Conservation (phyloP, 768 basidiomycete species). For the Lactarius psammicola region DNA sequence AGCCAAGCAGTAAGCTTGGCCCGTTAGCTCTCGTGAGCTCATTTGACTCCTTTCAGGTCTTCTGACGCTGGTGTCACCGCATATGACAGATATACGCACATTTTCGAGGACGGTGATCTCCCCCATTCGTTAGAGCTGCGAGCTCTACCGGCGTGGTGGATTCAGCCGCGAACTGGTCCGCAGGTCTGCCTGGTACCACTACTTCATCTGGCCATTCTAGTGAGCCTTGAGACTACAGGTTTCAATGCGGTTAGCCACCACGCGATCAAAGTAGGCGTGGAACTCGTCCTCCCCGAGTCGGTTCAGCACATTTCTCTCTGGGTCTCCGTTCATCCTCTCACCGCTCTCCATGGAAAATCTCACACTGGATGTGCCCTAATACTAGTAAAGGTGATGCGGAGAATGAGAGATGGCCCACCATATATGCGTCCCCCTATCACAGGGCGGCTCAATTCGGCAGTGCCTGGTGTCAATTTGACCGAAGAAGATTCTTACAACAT, state of each 20-base stretch:
- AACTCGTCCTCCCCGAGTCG: slow-evolving; percentile 56
- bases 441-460: slow-evolving; percentile 54
- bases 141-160: slow-evolving; percentile 57
- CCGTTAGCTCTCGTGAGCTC: background rate
- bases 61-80: slow-evolving; percentile 51
- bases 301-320: slow-evolving; percentile 38
- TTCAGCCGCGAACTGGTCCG: slow-evolving; percentile 68
- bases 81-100: slow-evolving; percentile 52
- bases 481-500: slow-evolving; percentile 55
- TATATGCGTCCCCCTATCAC: slow-evolving; percentile 57
- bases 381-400: slow-evolving; percentile 46
- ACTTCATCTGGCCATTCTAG: background rate
- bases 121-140: slow-evolving; percentile 56
- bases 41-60: slow-evolving; percentile 37
- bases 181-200: slow-evolving; percentile 41
- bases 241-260: slow-evolving; percentile 54
- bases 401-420: slow-evolving; percentile 52
- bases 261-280: slow-evolving; percentile 46
- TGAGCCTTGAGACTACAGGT: slow-evolving; percentile 41
- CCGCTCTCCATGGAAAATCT: slow-evolving; percentile 45
- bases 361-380: slow-evolving; percentile 69
- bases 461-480: slow-evolving; percentile 61
- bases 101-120: slow-evolving; percentile 45
- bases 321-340: background rate
- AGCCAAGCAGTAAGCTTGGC: slow-evolving; percentile 52